Evolutionary conservation across 345 rosid species (phyloP).

Genomic region (Angophora floribunda): DNA sequence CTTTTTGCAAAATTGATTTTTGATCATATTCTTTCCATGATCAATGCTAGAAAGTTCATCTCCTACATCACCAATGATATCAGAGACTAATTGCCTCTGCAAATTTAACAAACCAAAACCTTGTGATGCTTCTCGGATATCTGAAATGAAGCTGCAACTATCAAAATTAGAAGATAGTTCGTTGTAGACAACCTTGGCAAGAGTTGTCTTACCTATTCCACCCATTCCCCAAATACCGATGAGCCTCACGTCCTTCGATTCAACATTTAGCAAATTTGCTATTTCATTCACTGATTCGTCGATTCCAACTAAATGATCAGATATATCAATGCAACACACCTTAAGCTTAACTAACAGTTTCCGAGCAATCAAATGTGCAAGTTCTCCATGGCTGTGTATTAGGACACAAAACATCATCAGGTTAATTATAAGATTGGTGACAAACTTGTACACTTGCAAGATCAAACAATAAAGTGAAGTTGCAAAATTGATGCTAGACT

Average conservation of each 20-base stretch:
- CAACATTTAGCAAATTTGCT: not conserved
- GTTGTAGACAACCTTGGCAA: not conserved
- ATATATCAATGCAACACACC: not conserved
- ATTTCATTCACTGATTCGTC: too few species aligned
- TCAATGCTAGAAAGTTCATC: not conserved
- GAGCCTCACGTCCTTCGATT: not conserved
- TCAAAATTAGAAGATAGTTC: too few species aligned
- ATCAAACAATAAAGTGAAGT: too few species aligned
- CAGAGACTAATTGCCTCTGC: rapidly evolving
- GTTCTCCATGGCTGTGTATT: not conserved
- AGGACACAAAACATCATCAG: too few species aligned
- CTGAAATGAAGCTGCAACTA: not conserved
- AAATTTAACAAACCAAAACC: rapidly evolving
- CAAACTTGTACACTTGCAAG: too few species aligned
- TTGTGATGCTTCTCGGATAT: not conserved
- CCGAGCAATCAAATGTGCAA: not conserved
- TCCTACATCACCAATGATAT: rapidly evolving
- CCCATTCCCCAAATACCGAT: not conserved
- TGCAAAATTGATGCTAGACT: too few species aligned
- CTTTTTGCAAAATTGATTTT: not conserved
- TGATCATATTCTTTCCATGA: not conserved
- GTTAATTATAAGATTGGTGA: too few species aligned
- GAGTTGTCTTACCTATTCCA: not conserved
- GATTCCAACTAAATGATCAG: not conserved
- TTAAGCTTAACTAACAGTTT: not conserved